Evolutionary conservation across 768 basidiomycete genomes (phyloP).

Genomic region (Tricholoma sp.): DNA sequence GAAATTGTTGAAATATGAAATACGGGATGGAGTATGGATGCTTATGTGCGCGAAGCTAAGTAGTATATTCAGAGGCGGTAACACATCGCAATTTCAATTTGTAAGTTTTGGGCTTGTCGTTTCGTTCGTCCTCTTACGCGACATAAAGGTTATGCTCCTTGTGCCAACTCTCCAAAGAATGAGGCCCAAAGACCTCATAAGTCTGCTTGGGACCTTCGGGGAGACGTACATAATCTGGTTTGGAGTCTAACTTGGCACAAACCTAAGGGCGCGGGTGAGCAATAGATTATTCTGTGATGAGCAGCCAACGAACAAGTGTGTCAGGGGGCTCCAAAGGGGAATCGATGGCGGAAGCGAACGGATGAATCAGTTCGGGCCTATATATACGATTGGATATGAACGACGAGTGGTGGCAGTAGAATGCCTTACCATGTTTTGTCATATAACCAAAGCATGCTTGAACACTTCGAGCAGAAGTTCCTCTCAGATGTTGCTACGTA

Average conservation of each 20-base stretch:
- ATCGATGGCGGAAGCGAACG: constrained; percentile 66
- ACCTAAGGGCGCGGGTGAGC: constrained; percentile 29
- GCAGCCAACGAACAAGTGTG: constrained; percentile 36
- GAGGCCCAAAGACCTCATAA: constrained; percentile 37
- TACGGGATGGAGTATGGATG: too few species aligned
- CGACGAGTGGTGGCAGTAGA: not conserved
- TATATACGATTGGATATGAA: not conserved
- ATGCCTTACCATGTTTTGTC: constrained; percentile 44
- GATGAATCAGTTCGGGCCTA: constrained; percentile 63
- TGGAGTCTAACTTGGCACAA: constrained; percentile 41
- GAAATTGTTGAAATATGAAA: too few species aligned
- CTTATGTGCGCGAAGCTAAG: too few species aligned
- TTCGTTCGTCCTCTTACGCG: not conserved
- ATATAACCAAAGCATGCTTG: constrained; percentile 64
- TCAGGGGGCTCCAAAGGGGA: constrained; percentile 49
- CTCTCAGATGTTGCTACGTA: constrained; percentile 48
- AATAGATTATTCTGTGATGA: not conserved
- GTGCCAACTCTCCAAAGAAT: constrained; percentile 59
- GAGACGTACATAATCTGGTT: constrained; percentile 55
- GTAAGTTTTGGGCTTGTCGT: too few species aligned
- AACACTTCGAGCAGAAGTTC: constrained; percentile 60
- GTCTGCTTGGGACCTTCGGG: constrained; percentile 51
- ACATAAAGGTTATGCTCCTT: constrained; percentile 33
- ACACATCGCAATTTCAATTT: too few species aligned
- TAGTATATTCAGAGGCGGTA: too few species aligned